Percentiles rank a stretch among this genome's conserved stretches.
Conservation (phyloP, 2,329 filamentous ascomycete species). For the Saccharata proteae region DNA sequence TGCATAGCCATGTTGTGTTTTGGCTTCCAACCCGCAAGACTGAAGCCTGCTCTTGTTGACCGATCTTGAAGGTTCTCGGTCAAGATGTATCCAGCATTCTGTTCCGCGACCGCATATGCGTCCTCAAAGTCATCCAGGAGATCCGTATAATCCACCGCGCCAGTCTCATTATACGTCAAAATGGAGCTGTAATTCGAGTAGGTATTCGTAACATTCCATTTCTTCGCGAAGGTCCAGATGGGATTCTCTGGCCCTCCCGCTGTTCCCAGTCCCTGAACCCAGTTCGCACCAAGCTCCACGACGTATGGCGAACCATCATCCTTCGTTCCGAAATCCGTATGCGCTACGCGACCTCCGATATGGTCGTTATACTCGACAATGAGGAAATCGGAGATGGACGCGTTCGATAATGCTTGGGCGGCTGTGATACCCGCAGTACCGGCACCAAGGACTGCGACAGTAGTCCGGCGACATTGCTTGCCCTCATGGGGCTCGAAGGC, state of each 20-base stretch:
- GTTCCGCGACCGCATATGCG: constrained; percentile 33
- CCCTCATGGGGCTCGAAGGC: constrained; percentile 10
- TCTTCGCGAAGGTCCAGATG: constrained; percentile 49
- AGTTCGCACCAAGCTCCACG: constrained; percentile 57
- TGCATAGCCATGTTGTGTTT: constrained; percentile 42
- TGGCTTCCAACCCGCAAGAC: constrained; percentile 51
- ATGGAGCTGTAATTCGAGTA: constrained; percentile 49
- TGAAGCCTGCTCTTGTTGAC: constrained; percentile 46
- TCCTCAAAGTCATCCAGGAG: constrained; percentile 41
- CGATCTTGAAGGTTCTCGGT: constrained; percentile 49
- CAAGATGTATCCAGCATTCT: constrained; percentile 46
- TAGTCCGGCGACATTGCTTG: constrained; percentile 20
- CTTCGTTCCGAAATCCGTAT: constrained; percentile 42
- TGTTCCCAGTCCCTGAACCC: constrained; percentile 39
- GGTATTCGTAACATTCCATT: constrained; percentile 43
- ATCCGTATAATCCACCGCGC: constrained; percentile 37
- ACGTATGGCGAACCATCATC: constrained; percentile 41
- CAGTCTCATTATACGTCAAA: constrained; percentile 48
- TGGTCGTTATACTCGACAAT: constrained; percentile 52
- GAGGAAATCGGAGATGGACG: constrained; percentile 50
- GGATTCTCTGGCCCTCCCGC: constrained; percentile 40
- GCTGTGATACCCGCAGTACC: constrained; percentile 53
- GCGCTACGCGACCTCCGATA: constrained; percentile 50
- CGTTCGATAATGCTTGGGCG: constrained; percentile 50
- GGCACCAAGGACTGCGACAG: constrained; percentile 35